phyloP scores from a whole-genome alignment of 2,329 filamentous ascomycete genomes.

The Aureobasidium sp. region DNA sequence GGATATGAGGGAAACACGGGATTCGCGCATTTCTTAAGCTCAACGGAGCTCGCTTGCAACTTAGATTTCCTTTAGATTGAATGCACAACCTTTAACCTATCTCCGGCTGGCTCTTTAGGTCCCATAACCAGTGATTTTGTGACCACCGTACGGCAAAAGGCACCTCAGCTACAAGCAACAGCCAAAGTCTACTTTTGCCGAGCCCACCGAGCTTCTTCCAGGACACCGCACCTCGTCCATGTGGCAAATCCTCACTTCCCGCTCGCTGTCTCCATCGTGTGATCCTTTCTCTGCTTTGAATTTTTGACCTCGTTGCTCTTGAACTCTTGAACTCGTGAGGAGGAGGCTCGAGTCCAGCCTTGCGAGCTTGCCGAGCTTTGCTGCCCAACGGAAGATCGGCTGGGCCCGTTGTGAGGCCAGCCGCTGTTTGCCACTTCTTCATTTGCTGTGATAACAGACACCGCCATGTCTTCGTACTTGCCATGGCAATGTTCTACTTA shows the following conservation, averaged over 20 bases:
- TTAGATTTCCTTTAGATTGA: not conserved
- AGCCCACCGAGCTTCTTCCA: slow-evolving; percentile 7
- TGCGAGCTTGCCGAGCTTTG: slow-evolving; percentile 3
- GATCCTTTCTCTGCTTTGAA: too few species aligned
- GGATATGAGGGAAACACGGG: too few species aligned
- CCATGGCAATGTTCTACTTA: not conserved
- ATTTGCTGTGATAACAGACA: not conserved
- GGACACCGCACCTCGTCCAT: not conserved
- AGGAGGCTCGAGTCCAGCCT: not conserved
- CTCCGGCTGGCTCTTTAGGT: too few species aligned
- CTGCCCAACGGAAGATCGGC: slow-evolving; percentile 7
- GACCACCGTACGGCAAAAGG: not conserved
- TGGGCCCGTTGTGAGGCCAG: not conserved
- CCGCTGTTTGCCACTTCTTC: not conserved
- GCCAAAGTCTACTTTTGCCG: not conserved
- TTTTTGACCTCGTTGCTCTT: not conserved
- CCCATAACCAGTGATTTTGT: too few species aligned
- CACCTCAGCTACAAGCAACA: not conserved
- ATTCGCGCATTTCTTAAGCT: too few species aligned
- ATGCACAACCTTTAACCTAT: not conserved
- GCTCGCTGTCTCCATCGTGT: not conserved
- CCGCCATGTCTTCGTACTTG: not conserved
- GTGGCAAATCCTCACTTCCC: not conserved
- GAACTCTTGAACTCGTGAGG: not conserved
- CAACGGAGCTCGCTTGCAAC: too few species aligned